Conservation (phyloP, 1,139 yeast species). For the Debaryomyces robertsiae region DNA sequence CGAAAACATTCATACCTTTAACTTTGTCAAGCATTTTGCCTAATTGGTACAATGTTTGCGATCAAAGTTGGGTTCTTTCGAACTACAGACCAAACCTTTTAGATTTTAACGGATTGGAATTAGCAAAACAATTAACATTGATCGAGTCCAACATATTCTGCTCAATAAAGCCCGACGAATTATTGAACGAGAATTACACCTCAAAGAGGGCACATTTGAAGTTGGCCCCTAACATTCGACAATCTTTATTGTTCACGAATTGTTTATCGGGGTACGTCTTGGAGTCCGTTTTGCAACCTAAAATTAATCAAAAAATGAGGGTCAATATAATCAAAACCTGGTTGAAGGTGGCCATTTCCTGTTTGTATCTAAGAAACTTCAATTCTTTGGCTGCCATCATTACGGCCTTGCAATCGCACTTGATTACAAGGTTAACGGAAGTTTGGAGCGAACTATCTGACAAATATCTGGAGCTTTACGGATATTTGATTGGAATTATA, state of each 20-base stretch:
- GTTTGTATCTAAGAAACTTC: conserved; percentile 77
- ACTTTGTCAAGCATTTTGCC: conserved; percentile 32
- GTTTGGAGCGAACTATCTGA: conserved; percentile 70
- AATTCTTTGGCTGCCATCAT: conserved; percentile 88
- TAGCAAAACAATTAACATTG: conserved; percentile 82
- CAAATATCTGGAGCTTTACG: conserved; percentile 66
- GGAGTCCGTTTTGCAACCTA: conserved; percentile 69
- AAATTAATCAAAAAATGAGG: conserved; percentile 51
- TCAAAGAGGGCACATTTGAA: conserved; percentile 62
- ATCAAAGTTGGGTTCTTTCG: conserved; percentile 50
- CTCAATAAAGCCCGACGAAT: conserved; percentile 67
- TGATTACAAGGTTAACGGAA: conserved; percentile 65
- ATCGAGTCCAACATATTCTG: conserved; percentile 76
- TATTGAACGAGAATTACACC: conserved; percentile 72
- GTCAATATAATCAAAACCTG: conserved; percentile 70
- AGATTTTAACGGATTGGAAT: conserved; percentile 76
- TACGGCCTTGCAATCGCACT: conserved; percentile 80
- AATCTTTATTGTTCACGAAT: conserved; percentile 74
- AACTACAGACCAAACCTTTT: conserved; percentile 55
- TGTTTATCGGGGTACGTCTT: conserved; percentile 79
- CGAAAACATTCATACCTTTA: conserved; percentile 31
- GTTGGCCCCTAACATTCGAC: conserved; percentile 72
- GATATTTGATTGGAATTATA: conserved; percentile 67
- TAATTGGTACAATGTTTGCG: conserved; percentile 43
- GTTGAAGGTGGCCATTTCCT: conserved; percentile 83